These are phyloP conservation scores for Boletus patriciae DNA, from an alignment of 768 basidiomycete genomes.

Conservation along the genomic window DNA sequence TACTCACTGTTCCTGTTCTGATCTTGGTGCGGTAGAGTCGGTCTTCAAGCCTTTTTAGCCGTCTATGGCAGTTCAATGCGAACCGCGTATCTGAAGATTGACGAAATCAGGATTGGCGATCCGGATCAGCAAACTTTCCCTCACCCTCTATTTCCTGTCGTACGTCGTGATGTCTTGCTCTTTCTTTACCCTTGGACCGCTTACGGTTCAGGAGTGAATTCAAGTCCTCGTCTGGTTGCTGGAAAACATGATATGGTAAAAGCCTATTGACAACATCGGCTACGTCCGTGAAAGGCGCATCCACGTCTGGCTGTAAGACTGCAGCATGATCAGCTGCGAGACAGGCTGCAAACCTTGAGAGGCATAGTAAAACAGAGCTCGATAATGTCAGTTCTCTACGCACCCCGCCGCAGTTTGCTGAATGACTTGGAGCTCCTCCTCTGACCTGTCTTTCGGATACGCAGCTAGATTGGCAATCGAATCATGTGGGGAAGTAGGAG, in stretches of 20 bases:
- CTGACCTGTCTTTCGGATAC: conserved; percentile 39
- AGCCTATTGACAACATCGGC: conserved; percentile 68
- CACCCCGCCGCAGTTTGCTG: conserved; percentile 52
- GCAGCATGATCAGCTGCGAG: conserved; percentile 63
- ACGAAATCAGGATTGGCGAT: conserved; percentile 3
- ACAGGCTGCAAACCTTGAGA: conserved; percentile 51
- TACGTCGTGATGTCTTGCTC: conserved; percentile 47
- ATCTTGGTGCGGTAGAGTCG: conserved; percentile 58
- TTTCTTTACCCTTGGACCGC: conserved; percentile 62
- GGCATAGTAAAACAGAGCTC: conserved; percentile 15
- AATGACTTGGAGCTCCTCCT: conserved; percentile 53
- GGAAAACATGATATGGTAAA: conserved; percentile 78
- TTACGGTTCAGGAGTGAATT: conserved; percentile 24
- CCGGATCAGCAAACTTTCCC: not conserved
- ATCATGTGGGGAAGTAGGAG: conserved; percentile 15
- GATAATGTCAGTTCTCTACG: conserved; percentile 14
- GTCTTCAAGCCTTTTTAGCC: conserved; percentile 53
- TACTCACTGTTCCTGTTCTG: conserved; percentile 56
- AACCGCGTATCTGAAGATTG: conserved; percentile 59
- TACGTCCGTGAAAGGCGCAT: conserved; percentile 63
- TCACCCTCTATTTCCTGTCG: conserved; percentile 55
- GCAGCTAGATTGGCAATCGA: conserved; percentile 26
- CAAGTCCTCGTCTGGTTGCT: conserved; percentile 70
- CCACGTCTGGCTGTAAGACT: conserved; percentile 63
- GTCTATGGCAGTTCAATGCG: conserved; percentile 63